Evolutionary conservation across 2,329 filamentous ascomycete genomes (phyloP).

Genomic region (Ophiostoma sp.): DNA sequence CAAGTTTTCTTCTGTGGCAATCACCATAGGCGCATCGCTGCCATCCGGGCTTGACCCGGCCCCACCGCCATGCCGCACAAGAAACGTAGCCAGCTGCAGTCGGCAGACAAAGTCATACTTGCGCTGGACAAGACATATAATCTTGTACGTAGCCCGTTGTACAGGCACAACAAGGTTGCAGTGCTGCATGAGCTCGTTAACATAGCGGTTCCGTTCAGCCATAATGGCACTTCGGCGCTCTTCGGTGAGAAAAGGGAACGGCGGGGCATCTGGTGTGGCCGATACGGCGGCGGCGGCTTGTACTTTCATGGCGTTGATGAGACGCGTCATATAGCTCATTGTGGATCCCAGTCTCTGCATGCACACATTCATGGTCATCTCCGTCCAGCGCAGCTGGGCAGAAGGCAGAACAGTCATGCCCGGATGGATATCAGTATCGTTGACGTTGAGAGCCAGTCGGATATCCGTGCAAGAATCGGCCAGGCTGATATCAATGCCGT

Average conservation of each 20-base stretch:
- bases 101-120: slow-evolving; percentile 33
- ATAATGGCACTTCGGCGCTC: slow-evolving; percentile 22
- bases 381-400: slow-evolving; percentile 45
- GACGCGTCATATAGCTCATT: slow-evolving; percentile 38
- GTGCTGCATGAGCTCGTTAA: slow-evolving; percentile 45
- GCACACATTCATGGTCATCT: slow-evolving; percentile 50
- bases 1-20: slow-evolving; percentile 30
- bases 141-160: slow-evolving; percentile 30
- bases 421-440: slow-evolving; percentile 45
- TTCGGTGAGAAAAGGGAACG: slow-evolving; percentile 18
- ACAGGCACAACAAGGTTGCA: slow-evolving; percentile 47
- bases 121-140: slow-evolving; percentile 28
- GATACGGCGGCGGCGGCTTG: not conserved
- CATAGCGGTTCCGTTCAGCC: slow-evolving; percentile 35
- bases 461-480: slow-evolving; percentile 42
- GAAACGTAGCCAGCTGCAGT: slow-evolving; percentile 27
- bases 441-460: slow-evolving; percentile 48
- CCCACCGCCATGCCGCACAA: not conserved
- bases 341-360: slow-evolving; percentile 42
- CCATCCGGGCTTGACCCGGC: not conserved
- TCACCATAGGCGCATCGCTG: slow-evolving; percentile 10
- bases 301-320: slow-evolving; percentile 37
- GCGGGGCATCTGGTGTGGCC: not conserved
- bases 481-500: slow-evolving; percentile 35
- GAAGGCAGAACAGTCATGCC: slow-evolving; percentile 41